Evolutionary conservation across 148 eudicot species (phyloP).

Genomic region (Gaultheria prostrata): DNA sequence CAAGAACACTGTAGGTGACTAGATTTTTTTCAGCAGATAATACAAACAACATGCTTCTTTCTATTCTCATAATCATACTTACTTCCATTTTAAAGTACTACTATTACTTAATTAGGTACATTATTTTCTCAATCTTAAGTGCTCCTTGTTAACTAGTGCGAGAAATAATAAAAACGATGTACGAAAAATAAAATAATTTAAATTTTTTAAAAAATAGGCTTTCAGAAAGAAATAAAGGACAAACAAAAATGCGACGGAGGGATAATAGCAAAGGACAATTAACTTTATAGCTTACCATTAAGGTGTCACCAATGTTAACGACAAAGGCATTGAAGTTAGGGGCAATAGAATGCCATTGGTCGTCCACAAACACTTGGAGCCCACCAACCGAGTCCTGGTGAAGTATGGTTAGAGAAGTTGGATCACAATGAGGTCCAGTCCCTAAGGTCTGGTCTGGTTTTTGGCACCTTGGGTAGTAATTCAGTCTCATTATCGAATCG

Average conservation of each 20-base stretch:
- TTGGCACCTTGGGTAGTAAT: constrained; percentile 60
- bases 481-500: constrained; percentile 60
- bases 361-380: constrained; percentile 57
- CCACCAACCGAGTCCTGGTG: constrained; percentile 61
- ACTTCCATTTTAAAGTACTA: too few species aligned
- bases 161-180: too few species aligned
- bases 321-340: constrained; percentile 54
- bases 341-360: constrained; percentile 44
- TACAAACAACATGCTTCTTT: background rate
- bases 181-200: too few species aligned
- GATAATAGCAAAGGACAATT: too few species aligned
- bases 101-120: too few species aligned
- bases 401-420: constrained; percentile 61
- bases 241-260: too few species aligned
- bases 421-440: constrained; percentile 68
- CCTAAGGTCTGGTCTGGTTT: constrained; percentile 58
- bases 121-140: too few species aligned
- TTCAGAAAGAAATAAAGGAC: too few species aligned
- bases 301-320: constrained; percentile 69
- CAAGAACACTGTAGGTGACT: background rate
- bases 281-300: constrained; percentile 37
- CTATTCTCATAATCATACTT: too few species aligned
- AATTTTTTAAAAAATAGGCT: too few species aligned
- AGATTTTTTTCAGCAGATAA: background rate
- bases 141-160: too few species aligned